These are phyloP conservation scores for Parasarocladium wereldwijsianum DNA, from an alignment of 2,329 filamentous ascomycete species.

Conservation along the genomic window DNA sequence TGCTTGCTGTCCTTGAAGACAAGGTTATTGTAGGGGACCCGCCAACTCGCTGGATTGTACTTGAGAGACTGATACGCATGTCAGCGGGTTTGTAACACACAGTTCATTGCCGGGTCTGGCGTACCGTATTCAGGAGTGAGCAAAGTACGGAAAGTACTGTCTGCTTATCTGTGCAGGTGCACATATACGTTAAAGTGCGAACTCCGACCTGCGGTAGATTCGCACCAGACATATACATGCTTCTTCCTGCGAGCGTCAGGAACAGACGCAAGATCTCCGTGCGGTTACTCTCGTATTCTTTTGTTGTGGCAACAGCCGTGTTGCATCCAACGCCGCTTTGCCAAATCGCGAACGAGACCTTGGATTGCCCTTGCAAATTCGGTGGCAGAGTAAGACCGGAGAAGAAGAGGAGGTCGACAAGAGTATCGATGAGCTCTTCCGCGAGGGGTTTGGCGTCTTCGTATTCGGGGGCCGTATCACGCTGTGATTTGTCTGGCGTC, in stretches of 20 bases:
- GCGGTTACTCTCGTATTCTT: constrained; percentile 84
- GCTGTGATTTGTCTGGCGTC: constrained; percentile 32
- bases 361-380: constrained; percentile 54
- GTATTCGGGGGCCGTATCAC: constrained; percentile 48
- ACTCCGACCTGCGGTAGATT: constrained; percentile 71
- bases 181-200: constrained; percentile 75
- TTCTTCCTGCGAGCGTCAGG: constrained; percentile 73
- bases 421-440: constrained; percentile 81
- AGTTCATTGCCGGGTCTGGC: constrained; percentile 13
- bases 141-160: constrained; percentile 80
- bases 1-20: constrained; percentile 87
- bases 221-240: constrained; percentile 80
- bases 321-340: constrained; percentile 96
- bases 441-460: constrained; percentile 78
- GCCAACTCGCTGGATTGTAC: constrained; percentile 89
- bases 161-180: constrained; percentile 79
- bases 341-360: constrained; percentile 91
- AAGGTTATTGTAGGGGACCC: constrained; percentile 83
- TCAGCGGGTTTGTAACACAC: neutral
- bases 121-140: constrained; percentile 82
- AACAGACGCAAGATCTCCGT: constrained; percentile 80
- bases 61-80: constrained; percentile 55
- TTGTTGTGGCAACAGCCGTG: constrained; percentile 71
- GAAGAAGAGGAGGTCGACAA: constrained; percentile 84
- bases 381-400: constrained; percentile 74